Conservation (phyloP, 164 flowering plant species). For the Protea cynaroides region DNA sequence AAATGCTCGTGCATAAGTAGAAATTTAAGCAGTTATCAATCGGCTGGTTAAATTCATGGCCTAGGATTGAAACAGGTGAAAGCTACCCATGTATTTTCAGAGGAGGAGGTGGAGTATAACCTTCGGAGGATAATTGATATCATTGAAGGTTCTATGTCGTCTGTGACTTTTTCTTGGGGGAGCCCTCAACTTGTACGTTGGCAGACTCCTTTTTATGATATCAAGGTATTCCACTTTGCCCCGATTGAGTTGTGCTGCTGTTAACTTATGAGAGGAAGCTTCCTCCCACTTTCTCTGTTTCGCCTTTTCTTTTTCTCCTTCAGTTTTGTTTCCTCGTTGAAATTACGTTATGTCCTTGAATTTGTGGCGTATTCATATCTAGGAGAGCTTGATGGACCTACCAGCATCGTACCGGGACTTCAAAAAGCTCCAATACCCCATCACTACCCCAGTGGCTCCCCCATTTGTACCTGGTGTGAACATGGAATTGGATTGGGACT, state of each 20-base stretch:
- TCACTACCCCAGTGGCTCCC: slow-evolving; percentile 35
- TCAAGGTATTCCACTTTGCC: slow-evolving; percentile 36
- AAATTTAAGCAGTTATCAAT: slow-evolving; percentile 13
- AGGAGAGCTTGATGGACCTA: slow-evolving; percentile 46
- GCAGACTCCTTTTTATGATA: slow-evolving; percentile 65
- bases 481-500: slow-evolving; percentile 53
- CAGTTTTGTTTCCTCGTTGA: no score
- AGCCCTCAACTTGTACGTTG: slow-evolving; percentile 36
- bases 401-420: slow-evolving; percentile 53
- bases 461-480: slow-evolving; percentile 33
- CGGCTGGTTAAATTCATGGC: slow-evolving; percentile 23
- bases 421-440: slow-evolving; percentile 33
- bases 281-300: no score
- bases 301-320: no score
- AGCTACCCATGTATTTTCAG: slow-evolving; percentile 47
- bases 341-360: not conserved
- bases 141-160: slow-evolving; percentile 34
- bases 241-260: not conserved
- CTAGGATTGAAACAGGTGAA: slow-evolving; percentile 48
- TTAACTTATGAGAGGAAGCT: not conserved
- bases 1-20: slow-evolving; percentile 9
- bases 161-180: slow-evolving; percentile 17
- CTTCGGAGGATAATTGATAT: slow-evolving; percentile 31
- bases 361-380: slow-evolving; percentile 4
- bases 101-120: slow-evolving; percentile 76